Base-by-base conservation (phyloP, 1,284 basidiomycete species). In the Xerocomus nothofagi region DNA sequence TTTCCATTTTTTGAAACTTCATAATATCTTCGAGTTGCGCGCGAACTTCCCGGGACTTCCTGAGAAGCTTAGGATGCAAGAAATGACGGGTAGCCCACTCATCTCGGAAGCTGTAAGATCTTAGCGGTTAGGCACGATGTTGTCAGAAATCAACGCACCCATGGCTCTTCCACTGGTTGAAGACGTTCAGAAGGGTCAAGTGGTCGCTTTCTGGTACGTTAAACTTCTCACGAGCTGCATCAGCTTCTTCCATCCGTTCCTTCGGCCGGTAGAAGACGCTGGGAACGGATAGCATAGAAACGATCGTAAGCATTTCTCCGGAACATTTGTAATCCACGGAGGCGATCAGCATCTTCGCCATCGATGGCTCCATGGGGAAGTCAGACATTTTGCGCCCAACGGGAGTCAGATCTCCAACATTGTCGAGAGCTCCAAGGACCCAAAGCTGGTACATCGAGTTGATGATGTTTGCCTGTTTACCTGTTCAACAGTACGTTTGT, bases 391-490 rank as follows among this genome's bases (percentile, higher is more conserved):
- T 98, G 40, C 90, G 83, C 1, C 97, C 97, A 43, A 87, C 79
- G 1, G 86, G 79, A 3, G 97, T 99, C 50, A 99, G 75, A 69
- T 98, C 91, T n/a, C 97, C 96, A 21, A 96, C 84, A 59, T 98
- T 98, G 75, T 99, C 93, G 9, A 99, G 79, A 3, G 97, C 97
- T 32, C 94, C 94, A 14, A 99, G 85, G 5, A 98, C 94, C 96
- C 97, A 99, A 20, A 99, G 84, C 70, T 98, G 95, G 69, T 98
- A 98, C 95, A 98, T 98, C 3, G 93, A 97, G 67, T 97, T 98
- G 41, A 96, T 76, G 59, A 95, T 96, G 66, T 96, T 96, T 52
- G 90, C 91, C 84, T 92, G 59, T 2, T 50, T 15, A 24, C 17
- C 17, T 15, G 38, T 51, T n/a, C 24, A 44, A 38, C 21, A 73